Conservation (phyloP, 2,329 filamentous ascomycete genomes). For the Dryadomyces quercivorus region DNA sequence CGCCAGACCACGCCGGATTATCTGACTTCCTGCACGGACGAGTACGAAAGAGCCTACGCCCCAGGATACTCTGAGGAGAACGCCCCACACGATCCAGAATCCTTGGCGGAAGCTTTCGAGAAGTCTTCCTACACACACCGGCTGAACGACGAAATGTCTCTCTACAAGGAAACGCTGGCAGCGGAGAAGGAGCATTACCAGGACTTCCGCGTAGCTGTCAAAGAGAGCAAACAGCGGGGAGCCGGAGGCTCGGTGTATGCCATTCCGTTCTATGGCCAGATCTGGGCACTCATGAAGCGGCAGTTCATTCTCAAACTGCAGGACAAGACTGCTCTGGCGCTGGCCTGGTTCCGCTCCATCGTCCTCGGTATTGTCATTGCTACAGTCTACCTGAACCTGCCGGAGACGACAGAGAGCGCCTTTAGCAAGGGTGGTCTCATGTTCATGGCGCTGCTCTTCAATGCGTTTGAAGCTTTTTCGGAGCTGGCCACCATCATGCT, state of each 20-base stretch:
- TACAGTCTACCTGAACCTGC: slow-evolving; percentile 64
- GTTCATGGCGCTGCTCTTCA: slow-evolving; percentile 71
- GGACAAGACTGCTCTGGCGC: slow-evolving; percentile 63
- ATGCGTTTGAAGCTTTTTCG: slow-evolving; percentile 75
- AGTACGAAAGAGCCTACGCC: slow-evolving; percentile 70
- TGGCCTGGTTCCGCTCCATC: slow-evolving; percentile 58
- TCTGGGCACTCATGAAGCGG: slow-evolving; percentile 73
- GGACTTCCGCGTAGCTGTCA: slow-evolving; percentile 65
- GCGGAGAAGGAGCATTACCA: slow-evolving; percentile 56
- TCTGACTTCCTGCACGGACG: slow-evolving; percentile 69
- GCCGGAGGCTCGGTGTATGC: slow-evolving; percentile 63
- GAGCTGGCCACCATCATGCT: slow-evolving; percentile 63
- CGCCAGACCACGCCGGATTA: slow-evolving; percentile 75
- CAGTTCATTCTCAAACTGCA: slow-evolving; percentile 81
- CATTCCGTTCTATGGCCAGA: slow-evolving; percentile 70
- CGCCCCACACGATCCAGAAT: slow-evolving; percentile 55
- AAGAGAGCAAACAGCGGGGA: slow-evolving; percentile 64
- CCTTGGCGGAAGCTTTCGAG: slow-evolving; percentile 57
- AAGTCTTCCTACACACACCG: slow-evolving; percentile 45
- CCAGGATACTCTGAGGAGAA: slow-evolving; percentile 52
- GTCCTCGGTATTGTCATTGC: slow-evolving; percentile 68
- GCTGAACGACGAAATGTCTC: slow-evolving; percentile 52
- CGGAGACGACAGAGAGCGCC: slow-evolving; percentile 52
- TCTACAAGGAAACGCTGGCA: slow-evolving; percentile 53
- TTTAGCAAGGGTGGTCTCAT: slow-evolving; percentile 74